These are phyloP conservation scores for Cladosporium halotolerans DNA, from an alignment of 2,329 filamentous ascomycete species.

Conservation along the genomic window DNA sequence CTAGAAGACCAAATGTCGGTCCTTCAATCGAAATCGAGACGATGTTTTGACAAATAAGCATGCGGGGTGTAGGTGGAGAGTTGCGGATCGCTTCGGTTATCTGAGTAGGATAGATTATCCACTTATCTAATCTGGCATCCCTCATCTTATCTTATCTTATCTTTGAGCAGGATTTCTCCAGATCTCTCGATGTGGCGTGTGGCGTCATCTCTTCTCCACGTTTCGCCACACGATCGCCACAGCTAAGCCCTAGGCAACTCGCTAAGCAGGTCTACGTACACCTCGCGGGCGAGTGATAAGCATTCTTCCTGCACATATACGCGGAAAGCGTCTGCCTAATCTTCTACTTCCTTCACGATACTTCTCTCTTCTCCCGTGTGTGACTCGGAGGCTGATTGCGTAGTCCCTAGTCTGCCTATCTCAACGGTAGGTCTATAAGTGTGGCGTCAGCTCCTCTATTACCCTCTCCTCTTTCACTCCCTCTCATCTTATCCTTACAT, in stretches of 20 bases:
- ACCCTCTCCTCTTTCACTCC: background rate
- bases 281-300: slow-evolving; percentile 4
- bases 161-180: too few species aligned
- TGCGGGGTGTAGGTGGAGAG: too few species aligned
- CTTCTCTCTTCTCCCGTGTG: background rate
- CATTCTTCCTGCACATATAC: background rate
- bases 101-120: too few species aligned
- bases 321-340: slow-evolving; percentile 9
- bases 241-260: background rate
- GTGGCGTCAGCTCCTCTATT: background rate
- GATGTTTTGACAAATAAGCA: too few species aligned
- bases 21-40: too few species aligned
- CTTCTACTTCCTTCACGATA: slow-evolving; percentile 8
- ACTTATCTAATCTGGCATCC: too few species aligned
- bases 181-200: too few species aligned
- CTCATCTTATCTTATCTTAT: too few species aligned
- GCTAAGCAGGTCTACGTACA: slow-evolving; percentile 9
- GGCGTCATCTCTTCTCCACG: too few species aligned
- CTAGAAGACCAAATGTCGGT: too few species aligned
- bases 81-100: too few species aligned
- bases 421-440: background rate
- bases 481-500: background rate
- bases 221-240: background rate
- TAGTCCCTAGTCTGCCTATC: slow-evolving; percentile 8
- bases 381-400: slow-evolving; percentile 3